Conservation (phyloP, 352 stramenopile genomes). For the Phytophthora europaea region DNA sequence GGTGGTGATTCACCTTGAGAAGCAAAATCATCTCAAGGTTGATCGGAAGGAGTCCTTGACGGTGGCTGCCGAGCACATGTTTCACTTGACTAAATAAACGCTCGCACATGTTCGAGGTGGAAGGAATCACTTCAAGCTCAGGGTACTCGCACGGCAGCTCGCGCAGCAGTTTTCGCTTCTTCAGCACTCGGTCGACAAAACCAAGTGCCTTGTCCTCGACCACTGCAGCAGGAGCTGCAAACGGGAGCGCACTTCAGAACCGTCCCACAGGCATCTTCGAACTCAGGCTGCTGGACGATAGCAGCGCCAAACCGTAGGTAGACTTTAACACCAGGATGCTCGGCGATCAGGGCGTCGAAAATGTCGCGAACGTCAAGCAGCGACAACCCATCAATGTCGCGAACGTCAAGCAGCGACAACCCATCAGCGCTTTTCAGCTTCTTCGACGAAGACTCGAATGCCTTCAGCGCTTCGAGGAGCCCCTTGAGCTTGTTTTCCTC, state of each 20-base stretch:
- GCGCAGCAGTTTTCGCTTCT: neutral
- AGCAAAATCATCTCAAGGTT: neutral
- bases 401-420: no score
- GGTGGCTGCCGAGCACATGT: neutral
- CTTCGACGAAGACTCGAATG: neutral
- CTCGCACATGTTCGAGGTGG: neutral
- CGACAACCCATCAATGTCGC: neutral
- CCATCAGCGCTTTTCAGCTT: neutral
- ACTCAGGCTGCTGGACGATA: neutral
- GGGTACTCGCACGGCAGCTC: neutral
- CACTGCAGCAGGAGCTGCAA: neutral
- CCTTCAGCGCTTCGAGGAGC: neutral
- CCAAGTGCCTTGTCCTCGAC: neutral
- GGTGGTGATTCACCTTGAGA: neutral
- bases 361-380: neutral
- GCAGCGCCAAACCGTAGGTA: neutral
- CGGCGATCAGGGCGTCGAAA: neutral
- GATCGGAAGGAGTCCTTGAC: neutral
- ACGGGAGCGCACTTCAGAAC: neutral
- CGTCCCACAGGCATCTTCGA: neutral
- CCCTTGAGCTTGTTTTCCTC: slow-evolving; percentile 8
- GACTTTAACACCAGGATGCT: neutral
- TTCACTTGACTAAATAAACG: neutral
- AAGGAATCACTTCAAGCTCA: neutral
- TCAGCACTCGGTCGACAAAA: neutral